Percentiles rank a stretch among this genome's conserved stretches.
phyloP scores from a whole-genome alignment of 257 asterid species.

The Jacaranda copaia region DNA sequence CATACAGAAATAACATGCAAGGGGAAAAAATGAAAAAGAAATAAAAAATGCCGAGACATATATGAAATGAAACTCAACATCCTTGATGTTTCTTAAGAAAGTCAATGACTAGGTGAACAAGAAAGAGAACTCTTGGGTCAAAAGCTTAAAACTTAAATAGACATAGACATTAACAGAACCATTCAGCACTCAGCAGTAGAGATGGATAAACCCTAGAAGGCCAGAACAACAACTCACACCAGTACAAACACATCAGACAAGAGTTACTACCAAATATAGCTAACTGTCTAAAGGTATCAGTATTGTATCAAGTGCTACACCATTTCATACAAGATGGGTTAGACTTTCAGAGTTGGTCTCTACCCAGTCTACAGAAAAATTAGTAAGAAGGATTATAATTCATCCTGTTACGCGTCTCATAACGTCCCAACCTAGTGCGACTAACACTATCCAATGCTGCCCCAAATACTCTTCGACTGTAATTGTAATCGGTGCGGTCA shows the following conservation, averaged over 20 bases:
- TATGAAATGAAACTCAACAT: not conserved
- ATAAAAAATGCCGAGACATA: not conserved
- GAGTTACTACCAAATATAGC: conserved; percentile 17
- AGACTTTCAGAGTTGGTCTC: conserved; percentile 45
- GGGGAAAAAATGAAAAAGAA: too few species aligned
- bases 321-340: conserved; percentile 34
- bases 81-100: not conserved
- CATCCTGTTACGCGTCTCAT: conserved; percentile 57
- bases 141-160: not conserved
- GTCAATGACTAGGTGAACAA: not conserved
- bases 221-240: conserved; percentile 10
- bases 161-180: conserved; percentile 19
- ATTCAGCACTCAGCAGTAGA: conserved; percentile 14
- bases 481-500: conserved; percentile 62
- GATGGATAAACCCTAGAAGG: conserved; percentile 20
- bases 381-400: conserved; percentile 49
- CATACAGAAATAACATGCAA: not conserved
- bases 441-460: conserved; percentile 63
- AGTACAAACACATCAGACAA: conserved; percentile 20
- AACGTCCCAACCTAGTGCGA: conserved; percentile 63
- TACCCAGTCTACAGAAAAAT: conserved; percentile 37
- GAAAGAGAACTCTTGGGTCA: not conserved
- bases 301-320: conserved; percentile 39
- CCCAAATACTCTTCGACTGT: conserved; percentile 74
- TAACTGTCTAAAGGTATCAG: conserved; percentile 30